Conservation (phyloP, 2,329 filamentous ascomycete genomes). For the Cladosporium sp. region DNA sequence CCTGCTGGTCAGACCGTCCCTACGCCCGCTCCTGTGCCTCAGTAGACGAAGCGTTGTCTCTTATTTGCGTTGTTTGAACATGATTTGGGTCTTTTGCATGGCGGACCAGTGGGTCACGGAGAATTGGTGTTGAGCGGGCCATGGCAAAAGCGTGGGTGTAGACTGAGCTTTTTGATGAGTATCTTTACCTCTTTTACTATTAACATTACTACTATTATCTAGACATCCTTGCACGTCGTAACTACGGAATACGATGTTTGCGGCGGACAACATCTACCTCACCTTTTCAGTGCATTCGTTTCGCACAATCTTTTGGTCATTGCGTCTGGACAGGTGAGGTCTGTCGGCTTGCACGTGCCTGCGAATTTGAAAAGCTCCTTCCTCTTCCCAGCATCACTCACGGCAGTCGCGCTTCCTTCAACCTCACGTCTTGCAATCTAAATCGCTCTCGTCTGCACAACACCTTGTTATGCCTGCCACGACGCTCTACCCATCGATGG, state of each 20-base stretch:
- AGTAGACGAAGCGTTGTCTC: slow-evolving; percentile 20
- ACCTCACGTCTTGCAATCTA: neutral
- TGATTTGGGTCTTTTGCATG: slow-evolving; percentile 18
- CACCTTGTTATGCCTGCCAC: neutral
- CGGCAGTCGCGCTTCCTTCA: neutral
- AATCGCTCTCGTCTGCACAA: neutral
- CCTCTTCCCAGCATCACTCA: neutral
- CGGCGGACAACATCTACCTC: neutral
- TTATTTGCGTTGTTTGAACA: neutral
- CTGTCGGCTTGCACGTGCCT: neutral
- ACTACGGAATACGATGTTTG: neutral
- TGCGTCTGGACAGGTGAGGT: neutral
- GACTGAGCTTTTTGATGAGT: slow-evolving; percentile 5
- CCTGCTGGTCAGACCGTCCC: slow-evolving; percentile 30
- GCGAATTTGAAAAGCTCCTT: neutral
- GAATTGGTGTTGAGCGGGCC: neutral
- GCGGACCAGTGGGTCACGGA: slow-evolving; percentile 10
- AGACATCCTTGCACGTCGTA: neutral
- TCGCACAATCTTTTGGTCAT: neutral
- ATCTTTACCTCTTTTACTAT: neutral
- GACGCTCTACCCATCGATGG: neutral
- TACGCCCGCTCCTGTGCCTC: slow-evolving; percentile 22
- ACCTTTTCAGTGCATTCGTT: neutral
- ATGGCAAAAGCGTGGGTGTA: slow-evolving; percentile 18
- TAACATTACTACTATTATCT: slow-evolving; percentile 2